Evolutionary conservation across 2,329 filamentous ascomycete species (phyloP).

Genomic region (Cladosporium sp.): DNA sequence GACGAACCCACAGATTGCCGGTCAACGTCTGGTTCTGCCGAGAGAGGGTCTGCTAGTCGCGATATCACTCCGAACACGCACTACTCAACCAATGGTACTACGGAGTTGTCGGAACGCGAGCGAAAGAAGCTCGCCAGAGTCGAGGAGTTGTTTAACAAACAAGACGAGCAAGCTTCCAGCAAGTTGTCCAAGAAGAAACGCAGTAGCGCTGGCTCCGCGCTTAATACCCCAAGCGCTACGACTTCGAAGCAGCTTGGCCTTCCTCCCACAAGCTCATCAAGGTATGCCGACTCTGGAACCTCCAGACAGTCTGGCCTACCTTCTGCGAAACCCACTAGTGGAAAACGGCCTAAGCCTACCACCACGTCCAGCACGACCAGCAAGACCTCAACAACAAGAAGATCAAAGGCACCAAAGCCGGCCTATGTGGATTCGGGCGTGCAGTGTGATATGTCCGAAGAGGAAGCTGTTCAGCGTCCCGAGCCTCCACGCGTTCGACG

Average conservation of each 20-base stretch:
- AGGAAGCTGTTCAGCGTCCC: conserved; percentile 21
- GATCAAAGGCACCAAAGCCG: conserved; percentile 23
- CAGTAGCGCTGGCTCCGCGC: conserved; percentile 50
- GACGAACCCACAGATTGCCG: conserved; percentile 56
- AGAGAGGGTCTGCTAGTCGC: conserved; percentile 53
- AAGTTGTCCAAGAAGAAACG: conserved; percentile 51
- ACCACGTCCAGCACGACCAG: conserved; percentile 3
- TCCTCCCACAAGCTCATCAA: conserved; percentile 26
- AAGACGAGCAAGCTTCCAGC: conserved; percentile 54
- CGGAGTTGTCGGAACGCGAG: conserved; percentile 57
- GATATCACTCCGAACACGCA: conserved; percentile 57
- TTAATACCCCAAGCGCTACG: conserved; percentile 46
- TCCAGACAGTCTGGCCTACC: conserved; percentile 22
- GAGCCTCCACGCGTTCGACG: conserved; percentile 17
- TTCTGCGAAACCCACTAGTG: conserved; percentile 16
- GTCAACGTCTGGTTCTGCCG: conserved; percentile 54
- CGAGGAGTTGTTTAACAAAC: conserved; percentile 57
- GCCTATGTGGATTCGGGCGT: conserved; percentile 25
- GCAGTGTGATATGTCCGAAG: conserved; percentile 33
- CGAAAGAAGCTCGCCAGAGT: conserved; percentile 59
- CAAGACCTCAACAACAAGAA: not conserved
- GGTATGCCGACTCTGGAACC: conserved; percentile 26
- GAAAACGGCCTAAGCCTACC: conserved; percentile 17
- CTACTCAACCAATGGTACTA: conserved; percentile 44
- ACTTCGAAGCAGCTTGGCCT: conserved; percentile 39